phyloP scores from a whole-genome alignment of 2,329 filamentous ascomycete genomes.

The Colletotrichum sojae region DNA sequence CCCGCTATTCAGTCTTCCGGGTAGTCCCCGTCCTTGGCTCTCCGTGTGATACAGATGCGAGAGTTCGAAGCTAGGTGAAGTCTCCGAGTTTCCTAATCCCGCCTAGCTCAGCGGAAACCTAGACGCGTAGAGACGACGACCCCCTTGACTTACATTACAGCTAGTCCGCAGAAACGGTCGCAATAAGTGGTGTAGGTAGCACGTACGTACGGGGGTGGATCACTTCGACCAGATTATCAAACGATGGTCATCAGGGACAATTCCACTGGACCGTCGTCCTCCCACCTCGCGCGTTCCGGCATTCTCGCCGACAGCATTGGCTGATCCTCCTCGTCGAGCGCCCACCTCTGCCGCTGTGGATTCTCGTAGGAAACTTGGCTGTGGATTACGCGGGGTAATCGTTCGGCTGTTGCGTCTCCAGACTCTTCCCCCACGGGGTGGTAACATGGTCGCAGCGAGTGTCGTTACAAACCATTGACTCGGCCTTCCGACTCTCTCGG shows the following conservation, averaged over 20 bases:
- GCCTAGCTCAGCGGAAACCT: slow-evolving; percentile 10
- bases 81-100: slow-evolving; percentile 33
- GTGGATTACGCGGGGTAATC: slow-evolving; percentile 40
- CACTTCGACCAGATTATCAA: slow-evolving; percentile 10
- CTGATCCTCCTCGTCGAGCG: neutral
- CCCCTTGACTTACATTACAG: neutral
- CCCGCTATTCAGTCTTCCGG: slow-evolving; percentile 19
- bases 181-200: neutral
- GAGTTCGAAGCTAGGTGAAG: slow-evolving; percentile 15
- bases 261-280: neutral
- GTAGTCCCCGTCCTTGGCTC: slow-evolving; percentile 4
- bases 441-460: neutral
- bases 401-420: slow-evolving; percentile 24
- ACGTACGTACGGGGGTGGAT: neutral
- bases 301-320: slow-evolving; percentile 27
- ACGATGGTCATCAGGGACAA: neutral
- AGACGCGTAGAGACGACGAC: slow-evolving; percentile 1
- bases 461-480: slow-evolving; percentile 5
- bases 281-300: neutral
- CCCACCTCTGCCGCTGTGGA: neutral
- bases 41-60: slow-evolving; percentile 1
- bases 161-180: neutral
- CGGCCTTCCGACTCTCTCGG: neutral
- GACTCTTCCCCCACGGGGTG: slow-evolving; percentile 17
- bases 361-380: slow-evolving; percentile 1